phyloP scores from a whole-genome alignment of 768 basidiomycete genomes.

The Mycena indigotica region DNA sequence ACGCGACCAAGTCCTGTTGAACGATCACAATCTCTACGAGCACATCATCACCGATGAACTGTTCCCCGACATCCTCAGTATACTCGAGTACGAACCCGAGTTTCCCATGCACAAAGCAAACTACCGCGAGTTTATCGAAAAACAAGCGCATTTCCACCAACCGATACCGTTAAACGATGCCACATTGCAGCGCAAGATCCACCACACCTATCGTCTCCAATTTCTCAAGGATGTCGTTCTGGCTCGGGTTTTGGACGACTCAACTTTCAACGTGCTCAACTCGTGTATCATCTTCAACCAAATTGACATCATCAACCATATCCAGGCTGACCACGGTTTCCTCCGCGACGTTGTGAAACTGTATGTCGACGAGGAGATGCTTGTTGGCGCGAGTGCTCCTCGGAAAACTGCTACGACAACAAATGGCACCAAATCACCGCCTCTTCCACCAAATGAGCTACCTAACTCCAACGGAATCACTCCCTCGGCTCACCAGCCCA shows the following conservation, averaged over 20 bases:
- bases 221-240: conserved; percentile 99
- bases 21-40: conserved; percentile 93
- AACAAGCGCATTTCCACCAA: conserved; percentile 84
- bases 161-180: conserved; percentile 83
- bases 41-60: conserved; percentile 91
- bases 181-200: conserved; percentile 81
- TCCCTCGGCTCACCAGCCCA: conserved; percentile 30
- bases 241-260: conserved; percentile 91
- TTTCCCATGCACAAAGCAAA: conserved; percentile 96
- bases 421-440: conserved; percentile 36
- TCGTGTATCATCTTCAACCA: conserved; percentile 99
- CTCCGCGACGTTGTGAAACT: conserved; percentile 75
- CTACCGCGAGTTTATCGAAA: conserved; percentile 89
- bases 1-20: no score
- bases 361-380: conserved; percentile 73
- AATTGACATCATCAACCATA: conserved; percentile 92
- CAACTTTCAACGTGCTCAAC: conserved; percentile 95
- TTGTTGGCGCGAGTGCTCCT: conserved; percentile 42
- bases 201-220: conserved; percentile 95
- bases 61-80: conserved; percentile 91
- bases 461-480: conserved; percentile 17
- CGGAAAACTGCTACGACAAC: conserved; percentile 34
- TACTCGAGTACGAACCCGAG: conserved; percentile 98
- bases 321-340: conserved; percentile 77
- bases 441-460: conserved; percentile 36